Conservation (phyloP, 495 filamentous ascomycete species). For the Aspergillus asperescens region DNA sequence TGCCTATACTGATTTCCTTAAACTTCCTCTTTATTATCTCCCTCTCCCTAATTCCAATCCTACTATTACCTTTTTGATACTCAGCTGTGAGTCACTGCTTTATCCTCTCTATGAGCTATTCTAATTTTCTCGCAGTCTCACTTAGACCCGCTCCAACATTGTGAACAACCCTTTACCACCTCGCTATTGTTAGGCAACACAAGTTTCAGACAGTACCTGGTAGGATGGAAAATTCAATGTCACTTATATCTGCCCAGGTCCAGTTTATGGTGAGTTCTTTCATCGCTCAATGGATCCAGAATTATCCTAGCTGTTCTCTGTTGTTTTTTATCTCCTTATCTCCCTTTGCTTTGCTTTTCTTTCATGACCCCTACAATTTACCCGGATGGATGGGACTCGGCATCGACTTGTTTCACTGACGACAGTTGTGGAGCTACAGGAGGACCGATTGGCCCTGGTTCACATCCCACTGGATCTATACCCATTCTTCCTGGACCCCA, state of each 20-base stretch:
- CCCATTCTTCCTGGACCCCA: conserved; percentile 71
- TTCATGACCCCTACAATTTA: background rate
- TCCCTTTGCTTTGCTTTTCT: background rate
- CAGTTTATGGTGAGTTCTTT: conserved; percentile 48
- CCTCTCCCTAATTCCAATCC: background rate
- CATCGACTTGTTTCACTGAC: conserved; percentile 14
- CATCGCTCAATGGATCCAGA: conserved; percentile 1
- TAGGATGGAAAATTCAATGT: conserved; percentile 45
- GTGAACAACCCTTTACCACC: background rate
- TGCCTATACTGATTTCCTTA: background rate
- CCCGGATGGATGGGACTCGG: background rate
- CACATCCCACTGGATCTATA: conserved; percentile 87
- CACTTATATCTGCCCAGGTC: conserved; percentile 50
- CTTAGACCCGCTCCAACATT: background rate
- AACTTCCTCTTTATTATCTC: too few relatives aligned
- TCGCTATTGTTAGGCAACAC: conserved; percentile 2
- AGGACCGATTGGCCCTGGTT: conserved; percentile 79
- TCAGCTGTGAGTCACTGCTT: background rate
- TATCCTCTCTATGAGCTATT: background rate
- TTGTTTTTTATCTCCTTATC: conserved; percentile 4
- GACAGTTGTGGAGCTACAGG: conserved; percentile 47
- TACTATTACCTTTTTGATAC: background rate
- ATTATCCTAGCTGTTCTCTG: background rate
- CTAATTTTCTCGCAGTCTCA: background rate
- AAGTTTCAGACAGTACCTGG: background rate